Evolutionary conservation across 1,139 yeast genomes (phyloP).

Genomic region (Pichia sp.): DNA sequence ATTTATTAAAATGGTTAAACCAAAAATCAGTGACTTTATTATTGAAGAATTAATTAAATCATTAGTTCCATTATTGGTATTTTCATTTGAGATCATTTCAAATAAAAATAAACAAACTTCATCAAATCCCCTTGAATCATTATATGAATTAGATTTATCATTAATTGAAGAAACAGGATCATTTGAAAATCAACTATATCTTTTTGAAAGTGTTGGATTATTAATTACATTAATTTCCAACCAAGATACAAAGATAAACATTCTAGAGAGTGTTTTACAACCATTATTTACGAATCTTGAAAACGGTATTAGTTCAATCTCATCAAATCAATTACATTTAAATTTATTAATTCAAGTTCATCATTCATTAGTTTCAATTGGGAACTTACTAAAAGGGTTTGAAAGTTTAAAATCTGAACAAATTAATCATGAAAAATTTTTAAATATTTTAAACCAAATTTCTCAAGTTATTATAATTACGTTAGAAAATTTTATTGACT

Average conservation of each 20-base stretch:
- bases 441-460: slow-evolving; percentile 27
- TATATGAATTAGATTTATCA: slow-evolving; percentile 27
- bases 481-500: slow-evolving; percentile 63
- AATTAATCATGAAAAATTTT: slow-evolving; percentile 26
- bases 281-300: slow-evolving; percentile 79
- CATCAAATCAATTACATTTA: slow-evolving; percentile 29
- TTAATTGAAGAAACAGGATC: slow-evolving; percentile 49
- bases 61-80: slow-evolving; percentile 26
- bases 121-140: neutral
- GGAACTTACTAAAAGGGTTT: slow-evolving; percentile 83
- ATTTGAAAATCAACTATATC: slow-evolving; percentile 72
- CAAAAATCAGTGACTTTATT: slow-evolving; percentile 46
- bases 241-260: slow-evolving; percentile 36
- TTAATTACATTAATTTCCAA: slow-evolving; percentile 46
- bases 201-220: slow-evolving; percentile 77
- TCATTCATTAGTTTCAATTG: slow-evolving; percentile 82
- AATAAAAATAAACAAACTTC: slow-evolving; percentile 18
- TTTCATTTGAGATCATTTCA: slow-evolving; percentile 20
- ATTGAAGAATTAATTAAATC: slow-evolving; percentile 43
- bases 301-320: slow-evolving; percentile 44
- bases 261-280: slow-evolving; percentile 58
- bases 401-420: slow-evolving; percentile 33
- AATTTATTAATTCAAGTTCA: slow-evolving; percentile 66
- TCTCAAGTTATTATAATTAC: slow-evolving; percentile 80
- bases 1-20: slow-evolving; percentile 71